Evolutionary conservation across 2,329 filamentous ascomycete species (phyloP).

Genomic region (Penicillium sp.): DNA sequence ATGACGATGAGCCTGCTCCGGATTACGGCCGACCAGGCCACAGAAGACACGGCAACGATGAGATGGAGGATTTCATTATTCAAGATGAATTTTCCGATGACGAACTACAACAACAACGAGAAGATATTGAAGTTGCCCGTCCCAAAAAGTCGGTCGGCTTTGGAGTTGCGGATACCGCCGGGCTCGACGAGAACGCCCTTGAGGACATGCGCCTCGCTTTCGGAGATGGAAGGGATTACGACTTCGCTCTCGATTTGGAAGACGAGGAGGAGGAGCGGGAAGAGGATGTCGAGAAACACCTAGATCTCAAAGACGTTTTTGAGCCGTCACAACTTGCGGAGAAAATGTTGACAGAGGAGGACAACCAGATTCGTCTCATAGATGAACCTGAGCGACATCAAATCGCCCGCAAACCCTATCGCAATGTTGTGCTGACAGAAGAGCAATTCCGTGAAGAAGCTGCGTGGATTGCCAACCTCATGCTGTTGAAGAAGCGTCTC

Average conservation of each 20-base stretch:
- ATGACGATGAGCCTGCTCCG: conserved; percentile 68
- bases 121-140: conserved; percentile 87
- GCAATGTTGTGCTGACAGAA: conserved; percentile 75
- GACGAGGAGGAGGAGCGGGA: conserved; percentile 80
- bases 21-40: conserved; percentile 53
- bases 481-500: conserved; percentile 86
- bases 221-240: conserved; percentile 92
- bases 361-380: conserved; percentile 84
- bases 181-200: conserved; percentile 87
- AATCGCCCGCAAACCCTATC: conserved; percentile 86
- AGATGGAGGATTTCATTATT: conserved; percentile 96
- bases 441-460: conserved; percentile 91
- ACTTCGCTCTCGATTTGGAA: conserved; percentile 90
- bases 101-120: conserved; percentile 73
- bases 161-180: conserved; percentile 76
- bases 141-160: conserved; percentile 72
- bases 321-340: conserved; percentile 94
- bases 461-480: conserved; percentile 85
- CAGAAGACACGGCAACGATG: conserved; percentile 70
- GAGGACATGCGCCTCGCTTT: conserved; percentile 98
- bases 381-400: conserved; percentile 96
- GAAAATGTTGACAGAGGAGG: conserved; percentile 92
- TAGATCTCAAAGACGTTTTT: conserved; percentile 97
- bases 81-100: conserved; percentile 92
- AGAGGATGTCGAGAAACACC: conserved; percentile 76